Conservation (phyloP, 2,329 filamentous ascomycete species). For the Pyrenophora teres region DNA sequence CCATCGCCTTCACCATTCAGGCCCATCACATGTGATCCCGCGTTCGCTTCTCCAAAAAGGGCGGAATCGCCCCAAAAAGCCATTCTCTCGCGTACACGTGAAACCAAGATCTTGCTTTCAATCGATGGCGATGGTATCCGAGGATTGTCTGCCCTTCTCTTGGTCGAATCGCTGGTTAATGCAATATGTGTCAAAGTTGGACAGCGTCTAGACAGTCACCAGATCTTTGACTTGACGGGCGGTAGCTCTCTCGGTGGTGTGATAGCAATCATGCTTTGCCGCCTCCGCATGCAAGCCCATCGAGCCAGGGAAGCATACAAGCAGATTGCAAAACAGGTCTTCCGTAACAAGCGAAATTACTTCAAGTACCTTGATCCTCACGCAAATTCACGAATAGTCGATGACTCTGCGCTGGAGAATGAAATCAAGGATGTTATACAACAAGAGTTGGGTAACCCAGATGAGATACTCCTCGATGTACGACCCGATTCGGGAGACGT, state of each 20-base stretch:
- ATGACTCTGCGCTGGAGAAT: conserved; percentile 25
- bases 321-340: conserved; percentile 31
- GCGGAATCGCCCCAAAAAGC: conserved; percentile 5
- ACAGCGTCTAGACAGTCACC: conserved; percentile 30
- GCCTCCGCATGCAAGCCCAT: conserved; percentile 38
- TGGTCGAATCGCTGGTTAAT: conserved; percentile 40
- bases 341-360: conserved; percentile 33
- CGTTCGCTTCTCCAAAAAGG: conserved; percentile 5
- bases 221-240: conserved; percentile 41
- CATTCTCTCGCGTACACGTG: conserved; percentile 24
- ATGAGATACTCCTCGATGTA: conserved; percentile 32
- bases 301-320: conserved; percentile 38
- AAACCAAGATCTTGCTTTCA: conserved; percentile 40
- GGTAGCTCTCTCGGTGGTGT: conserved; percentile 37
- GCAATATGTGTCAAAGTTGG: conserved; percentile 37
- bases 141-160: conserved; percentile 35
- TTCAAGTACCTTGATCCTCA: conserved; percentile 33
- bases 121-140: conserved; percentile 42
- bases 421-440: conserved; percentile 28
- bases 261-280: conserved; percentile 37
- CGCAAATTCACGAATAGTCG: conserved; percentile 5
- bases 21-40: neutral
- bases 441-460: conserved; percentile 20
- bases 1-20: conserved; percentile 5
- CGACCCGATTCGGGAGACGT: conserved; percentile 35